These are phyloP conservation scores for Aristolochia californica DNA, from an alignment of 164 flowering plant genomes.

Conservation along the genomic window DNA sequence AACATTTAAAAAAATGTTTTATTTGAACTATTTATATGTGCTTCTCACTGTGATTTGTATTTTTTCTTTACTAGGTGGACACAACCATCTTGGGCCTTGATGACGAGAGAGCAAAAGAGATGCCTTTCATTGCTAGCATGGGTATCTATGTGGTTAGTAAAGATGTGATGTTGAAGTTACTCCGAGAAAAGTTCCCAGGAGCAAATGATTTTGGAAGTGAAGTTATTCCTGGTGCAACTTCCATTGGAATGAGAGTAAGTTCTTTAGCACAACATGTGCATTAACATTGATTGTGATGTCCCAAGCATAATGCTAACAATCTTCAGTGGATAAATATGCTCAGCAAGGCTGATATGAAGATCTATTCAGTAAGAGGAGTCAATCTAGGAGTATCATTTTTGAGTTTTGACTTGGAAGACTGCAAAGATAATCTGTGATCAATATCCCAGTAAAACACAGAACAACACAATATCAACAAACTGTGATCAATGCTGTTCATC, in stretches of 20 bases:
- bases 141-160: conserved; percentile 97
- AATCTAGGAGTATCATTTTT: no score
- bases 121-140: conserved; percentile 97
- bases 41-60: background rate
- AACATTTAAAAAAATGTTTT: no score
- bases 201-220: conserved; percentile 99
- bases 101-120: conserved; percentile 85
- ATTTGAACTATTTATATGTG: background rate
- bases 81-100: conserved; percentile 82
- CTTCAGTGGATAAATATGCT: no score
- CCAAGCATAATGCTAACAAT: no score
- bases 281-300: no score
- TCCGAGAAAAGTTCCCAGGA: conserved; percentile 75
- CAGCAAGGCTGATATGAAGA: no score
- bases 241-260: conserved; percentile 77
- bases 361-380: no score
- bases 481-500: no score
- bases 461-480: no score
- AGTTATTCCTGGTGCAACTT: conserved; percentile 94
- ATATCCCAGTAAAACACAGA: no score
- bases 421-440: no score
- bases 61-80: conserved; percentile 42
- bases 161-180: conserved; percentile 74
- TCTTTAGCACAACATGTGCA: background rate
- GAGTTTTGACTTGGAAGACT: no score